Base-by-base conservation (phyloP, 1,284 basidiomycete genomes). In the Peniophora sp. region DNA sequence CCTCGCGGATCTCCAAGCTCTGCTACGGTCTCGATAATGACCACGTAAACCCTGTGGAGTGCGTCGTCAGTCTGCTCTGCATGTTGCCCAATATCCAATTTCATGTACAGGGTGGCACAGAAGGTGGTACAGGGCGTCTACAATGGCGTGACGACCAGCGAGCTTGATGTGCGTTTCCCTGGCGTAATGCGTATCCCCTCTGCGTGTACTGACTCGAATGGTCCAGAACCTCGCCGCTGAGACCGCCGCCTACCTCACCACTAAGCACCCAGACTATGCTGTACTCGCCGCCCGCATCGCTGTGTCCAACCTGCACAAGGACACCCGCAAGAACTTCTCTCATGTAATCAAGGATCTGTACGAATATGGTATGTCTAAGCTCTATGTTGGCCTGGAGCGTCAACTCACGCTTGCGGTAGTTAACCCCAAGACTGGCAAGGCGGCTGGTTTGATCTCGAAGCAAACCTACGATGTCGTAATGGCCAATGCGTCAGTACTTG, bases 231-330 rank as follows among this genome's bases (percentile, higher is more conserved):
- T 96, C 45, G 92, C 92, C 1, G 91, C 95, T 3, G 94, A 99
- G 73, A 99, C 97, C 2, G 94, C 97, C 17, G 97, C 97, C 1
- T 97, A 90, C 69, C 85, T 98, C 59, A 98, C 97, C 2, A 97
- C 96, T 27, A 91, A 90, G 60, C 94, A 96, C 66, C 95, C 95
- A 11, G 97, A 99, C 68, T 99, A 99, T 62, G 96, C 97, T 24
- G 88, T 99, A 54, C 89, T 99, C 53, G 97, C 97, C 11, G 97
- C 97, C 14, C 92, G 97, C 58, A 98, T 99, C 52, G 96, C 96
- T 54, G 96, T 99, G 64, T 97, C 93, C 55, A 99, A 99, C 70
- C 74, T 99, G 18, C 97, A 99, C 81, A 99, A 99, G 68, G 96
- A 99, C 73, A 99, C 97, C 34, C 96, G 93, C 74, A 99, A 99